Evolutionary conservation across 257 asterid species (phyloP).

Genomic region (Coffea canephora): DNA sequence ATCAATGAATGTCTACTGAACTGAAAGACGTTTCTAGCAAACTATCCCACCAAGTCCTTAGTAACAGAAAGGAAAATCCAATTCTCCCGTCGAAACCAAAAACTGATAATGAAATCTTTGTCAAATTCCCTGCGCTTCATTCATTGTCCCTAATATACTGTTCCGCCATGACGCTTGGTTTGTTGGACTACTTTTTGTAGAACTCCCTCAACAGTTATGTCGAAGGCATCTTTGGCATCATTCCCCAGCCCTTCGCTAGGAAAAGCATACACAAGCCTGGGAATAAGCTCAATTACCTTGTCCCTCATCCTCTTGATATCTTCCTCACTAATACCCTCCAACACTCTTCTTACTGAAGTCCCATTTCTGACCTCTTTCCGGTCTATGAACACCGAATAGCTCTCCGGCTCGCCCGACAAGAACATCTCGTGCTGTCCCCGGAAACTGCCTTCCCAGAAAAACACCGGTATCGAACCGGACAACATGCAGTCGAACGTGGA

Average conservation of each 20-base stretch:
- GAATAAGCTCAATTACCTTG: not conserved
- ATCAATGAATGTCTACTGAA: too few species aligned
- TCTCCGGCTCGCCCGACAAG: not conserved
- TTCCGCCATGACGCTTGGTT: not conserved
- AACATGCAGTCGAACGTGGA: conserved; percentile 68
- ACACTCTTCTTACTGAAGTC: not conserved
- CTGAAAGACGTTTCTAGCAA: too few species aligned
- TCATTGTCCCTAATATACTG: not conserved
- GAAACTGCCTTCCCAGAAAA: conserved; percentile 8
- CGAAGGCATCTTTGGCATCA: not conserved
- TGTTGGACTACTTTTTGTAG: not conserved
- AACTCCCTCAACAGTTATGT: not conserved
- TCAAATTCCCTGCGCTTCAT: too few species aligned
- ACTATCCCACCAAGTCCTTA: too few species aligned
- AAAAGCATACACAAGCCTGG: not conserved
- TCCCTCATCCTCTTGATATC: not conserved
- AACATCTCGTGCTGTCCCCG: conserved; percentile 8
- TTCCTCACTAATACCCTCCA: not conserved
- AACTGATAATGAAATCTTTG: too few species aligned
- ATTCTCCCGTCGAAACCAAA: too few species aligned
- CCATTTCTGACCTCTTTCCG: not conserved
- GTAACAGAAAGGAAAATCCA: too few species aligned
- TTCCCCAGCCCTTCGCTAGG: not conserved
- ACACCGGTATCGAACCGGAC: conserved; percentile 52
- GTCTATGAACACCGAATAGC: not conserved